Conservation (phyloP, 1,284 basidiomycete species). For the Cutaneotrichosporon sp. region DNA sequence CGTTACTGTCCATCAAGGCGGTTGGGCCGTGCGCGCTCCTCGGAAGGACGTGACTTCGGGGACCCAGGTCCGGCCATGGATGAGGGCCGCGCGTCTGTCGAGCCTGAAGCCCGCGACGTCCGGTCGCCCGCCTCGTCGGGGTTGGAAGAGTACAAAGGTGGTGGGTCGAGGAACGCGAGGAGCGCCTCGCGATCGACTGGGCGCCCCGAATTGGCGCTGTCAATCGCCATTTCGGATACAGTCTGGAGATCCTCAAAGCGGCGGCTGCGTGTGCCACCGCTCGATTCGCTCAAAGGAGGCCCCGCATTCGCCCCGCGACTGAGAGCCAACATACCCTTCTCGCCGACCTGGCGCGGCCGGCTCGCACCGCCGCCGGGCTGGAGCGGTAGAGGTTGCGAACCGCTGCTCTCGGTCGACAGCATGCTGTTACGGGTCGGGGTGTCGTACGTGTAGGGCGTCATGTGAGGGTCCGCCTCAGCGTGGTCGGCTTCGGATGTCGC, state of each 20-base stretch:
- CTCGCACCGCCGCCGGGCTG: not conserved
- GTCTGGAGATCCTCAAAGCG: not conserved
- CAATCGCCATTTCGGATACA: slow-evolving; percentile 6
- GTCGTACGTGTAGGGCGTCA: slow-evolving; percentile 6
- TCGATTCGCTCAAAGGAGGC: not conserved
- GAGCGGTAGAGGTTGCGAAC: not conserved
- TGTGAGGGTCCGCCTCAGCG: not conserved
- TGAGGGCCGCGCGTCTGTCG: too few species aligned
- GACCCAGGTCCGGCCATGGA: too few species aligned
- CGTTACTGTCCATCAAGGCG: too few species aligned
- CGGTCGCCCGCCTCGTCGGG: slow-evolving; percentile 1
- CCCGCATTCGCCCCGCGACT: not conserved
- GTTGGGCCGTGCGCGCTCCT: too few species aligned
- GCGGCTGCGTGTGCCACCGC: too few species aligned
- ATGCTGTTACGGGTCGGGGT: not conserved
- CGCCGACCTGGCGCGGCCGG: not conserved
- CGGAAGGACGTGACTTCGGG: too few species aligned
- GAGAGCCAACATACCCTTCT: not conserved
- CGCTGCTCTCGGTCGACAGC: slow-evolving; percentile 2
- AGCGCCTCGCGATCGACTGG: slow-evolving; percentile 10
- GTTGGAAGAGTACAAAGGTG: not conserved
- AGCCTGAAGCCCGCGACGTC: too few species aligned
- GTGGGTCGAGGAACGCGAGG: slow-evolving; percentile 6
- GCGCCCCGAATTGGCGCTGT: not conserved
- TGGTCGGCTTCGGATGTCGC: not conserved